Evolutionary conservation across 306 rosid genomes (phyloP), one percentile per base, ranked within the genome.

Genomic region (Carpinus viminea): DNA sequence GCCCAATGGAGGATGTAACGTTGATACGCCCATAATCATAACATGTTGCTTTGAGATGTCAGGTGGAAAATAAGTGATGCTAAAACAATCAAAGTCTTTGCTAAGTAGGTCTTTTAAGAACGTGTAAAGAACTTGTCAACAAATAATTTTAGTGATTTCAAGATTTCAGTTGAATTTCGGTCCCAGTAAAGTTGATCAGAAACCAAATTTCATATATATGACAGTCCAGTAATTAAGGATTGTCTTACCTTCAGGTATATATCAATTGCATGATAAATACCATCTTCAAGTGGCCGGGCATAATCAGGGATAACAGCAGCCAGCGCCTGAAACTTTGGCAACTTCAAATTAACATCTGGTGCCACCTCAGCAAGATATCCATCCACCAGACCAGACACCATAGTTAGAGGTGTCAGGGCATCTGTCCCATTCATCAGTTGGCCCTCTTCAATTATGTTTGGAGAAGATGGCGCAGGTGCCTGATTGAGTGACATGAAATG

Each of bases 361-460:
- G 96, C 94, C 46, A 94, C 97, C 83, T 94, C 97, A 34, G 97
- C 94, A 38, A 94, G 94, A 83, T 89, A 94, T 34, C 85, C 83
- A 81, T 94, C 98, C 62, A 94, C 84, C 57, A 94, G 82, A 76
- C 89, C 89, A 70, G 96, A 94, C 72, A 94, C 97, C 85, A 83
- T 82, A 66, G 90, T 75, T 80, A 92, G 77, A 26, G 92, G 92
- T 31, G 83, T 83, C 54, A 43, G 51, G 47, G 86, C 56, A 46
- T 86, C 90, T 54, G 94, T 80, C 52, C 74, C 70, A 8, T 76
- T 89, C 31, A 87, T 78, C 68, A 90, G 8, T 60, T 83, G 86
- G 65, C 86, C 88, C 48, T 89, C 96, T 70, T 86, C 90, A 4
- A 43, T 66, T 74, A 86, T 83, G 82, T 87, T 83, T 3, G 96